A percentile compares a stretch with the other conserved stretches of the same genome.
Conservation (phyloP, 371 early-diverging fungal genomes). For the Mortierella sp. region DNA sequence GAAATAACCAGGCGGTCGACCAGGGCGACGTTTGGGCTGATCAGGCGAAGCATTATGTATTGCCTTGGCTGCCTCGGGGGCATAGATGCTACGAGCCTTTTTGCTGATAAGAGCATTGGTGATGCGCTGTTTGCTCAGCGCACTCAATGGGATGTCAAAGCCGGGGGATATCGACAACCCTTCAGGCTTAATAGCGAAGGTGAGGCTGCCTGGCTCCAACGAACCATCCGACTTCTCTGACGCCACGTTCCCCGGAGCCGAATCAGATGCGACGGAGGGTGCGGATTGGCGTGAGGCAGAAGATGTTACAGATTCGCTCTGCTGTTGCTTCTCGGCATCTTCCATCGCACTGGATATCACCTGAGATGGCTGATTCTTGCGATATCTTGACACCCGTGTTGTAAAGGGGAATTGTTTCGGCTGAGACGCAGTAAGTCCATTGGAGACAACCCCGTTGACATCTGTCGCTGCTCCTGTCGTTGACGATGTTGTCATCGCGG, state of each 20-base stretch:
- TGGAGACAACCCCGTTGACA: too few relatives aligned
- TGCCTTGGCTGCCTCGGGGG: conserved; percentile 11
- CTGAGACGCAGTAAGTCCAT: too few relatives aligned
- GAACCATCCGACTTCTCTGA: too few relatives aligned
- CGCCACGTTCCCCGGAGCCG: not conserved
- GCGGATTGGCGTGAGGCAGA: too few relatives aligned
- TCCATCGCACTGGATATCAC: too few relatives aligned
- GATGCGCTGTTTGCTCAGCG: conserved; percentile 15
- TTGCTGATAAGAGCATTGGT: conserved; percentile 23
- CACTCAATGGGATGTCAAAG: conserved; percentile 24
- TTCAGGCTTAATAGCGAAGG: not conserved
- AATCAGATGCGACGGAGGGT: not conserved
- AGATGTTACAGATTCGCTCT: too few relatives aligned
- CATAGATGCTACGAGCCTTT: conserved; percentile 33
- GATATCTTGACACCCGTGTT: too few relatives aligned
- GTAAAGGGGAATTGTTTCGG: too few relatives aligned
- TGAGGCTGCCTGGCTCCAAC: too few relatives aligned
- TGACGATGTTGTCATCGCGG: not conserved
- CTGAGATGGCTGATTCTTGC: too few relatives aligned
- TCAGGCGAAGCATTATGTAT: not conserved
- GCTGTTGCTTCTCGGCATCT: too few relatives aligned
- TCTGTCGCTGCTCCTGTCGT: not conserved
- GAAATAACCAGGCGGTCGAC: conserved; percentile 50
- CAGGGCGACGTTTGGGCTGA: conserved; percentile 35
- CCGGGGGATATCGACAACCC: not conserved